Base-by-base conservation (phyloP, 176 grass and related monocot species). In the Carex parvula region DNA sequence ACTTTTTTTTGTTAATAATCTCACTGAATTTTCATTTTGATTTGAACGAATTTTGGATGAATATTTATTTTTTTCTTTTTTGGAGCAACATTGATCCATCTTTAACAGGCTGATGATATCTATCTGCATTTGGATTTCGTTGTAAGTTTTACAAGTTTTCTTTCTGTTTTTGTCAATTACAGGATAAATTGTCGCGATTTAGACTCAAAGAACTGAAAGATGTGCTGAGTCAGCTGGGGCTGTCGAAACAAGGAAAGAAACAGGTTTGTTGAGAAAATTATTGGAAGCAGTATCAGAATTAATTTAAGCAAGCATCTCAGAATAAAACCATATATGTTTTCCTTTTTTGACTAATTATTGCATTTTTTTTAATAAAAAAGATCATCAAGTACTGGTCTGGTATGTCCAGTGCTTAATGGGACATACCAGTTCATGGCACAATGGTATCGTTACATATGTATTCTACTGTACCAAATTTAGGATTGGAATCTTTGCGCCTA, bases 141-240 rank as follows among this genome's bases (percentile, higher is more conserved):
- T 72, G 8, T 12, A 2, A 72, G 8, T 48, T 71, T 22, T 20
- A 3, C 22, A 17, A 50, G 15, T 44, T 62, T 70, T 60, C 52
- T 44, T 42, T 48, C 13, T 72, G 16, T 12, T 61, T 56, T 81
- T 42, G 64, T 89, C 56, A 66, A 53, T 79, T 74, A 26, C 62
- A 98, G 95, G 26, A 26, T 5, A 98, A 89, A 79, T 46, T 98
- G 81, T 73, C 48, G 30, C 53, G 61, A 24, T 98, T 94, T 79
- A 88, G 90, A 86, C 86, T 98, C 82, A 98, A 93, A 87, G 92
- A 98, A 79, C 84, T 98, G n/a, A 98, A 93, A 71, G 92, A 94
- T 88, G 90, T 94, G 58, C 84, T 98, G 16, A 83, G 91, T 56
- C 89, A 91, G 80, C 92, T 98, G 79, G 87, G 88, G 46, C 71